These are phyloP conservation scores for Kodamaea neixiangensis DNA, from an alignment of 805 yeast species.

Conservation along the genomic window DNA sequence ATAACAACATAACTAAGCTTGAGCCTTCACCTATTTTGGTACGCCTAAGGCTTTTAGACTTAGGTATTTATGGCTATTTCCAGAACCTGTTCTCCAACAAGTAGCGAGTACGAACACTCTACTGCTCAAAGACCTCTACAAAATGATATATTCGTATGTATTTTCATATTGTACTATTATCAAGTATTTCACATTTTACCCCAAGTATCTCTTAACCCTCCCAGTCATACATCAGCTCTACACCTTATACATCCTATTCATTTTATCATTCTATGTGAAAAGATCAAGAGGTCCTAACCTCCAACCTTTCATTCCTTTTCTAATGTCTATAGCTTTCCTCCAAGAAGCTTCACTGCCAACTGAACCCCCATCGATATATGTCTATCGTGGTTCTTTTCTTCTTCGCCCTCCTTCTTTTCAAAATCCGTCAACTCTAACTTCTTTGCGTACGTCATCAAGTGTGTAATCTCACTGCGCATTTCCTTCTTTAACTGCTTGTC, in stretches of 20 bases:
- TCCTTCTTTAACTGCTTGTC: constrained; percentile 56
- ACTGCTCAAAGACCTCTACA: too few species aligned
- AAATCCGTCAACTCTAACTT: constrained; percentile 63
- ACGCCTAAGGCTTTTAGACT: too few species aligned
- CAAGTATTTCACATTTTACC: too few species aligned
- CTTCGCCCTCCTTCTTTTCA: constrained; percentile 28
- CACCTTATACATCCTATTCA: not conserved
- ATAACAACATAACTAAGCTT: too few species aligned
- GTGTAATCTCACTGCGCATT: constrained; percentile 64
- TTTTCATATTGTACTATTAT: too few species aligned
- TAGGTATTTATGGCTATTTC: too few species aligned
- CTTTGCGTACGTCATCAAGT: constrained; percentile 55
- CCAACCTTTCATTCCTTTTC: not conserved
- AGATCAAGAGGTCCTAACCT: not conserved
- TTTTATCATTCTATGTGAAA: not conserved
- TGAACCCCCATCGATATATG: constrained; percentile 63
- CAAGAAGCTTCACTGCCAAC: constrained; percentile 63
- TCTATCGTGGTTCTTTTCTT: constrained; percentile 47
- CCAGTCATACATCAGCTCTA: not conserved
- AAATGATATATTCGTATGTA: too few species aligned
- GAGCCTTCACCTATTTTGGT: too few species aligned
- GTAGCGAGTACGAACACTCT: too few species aligned
- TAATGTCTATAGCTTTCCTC: constrained; percentile 48
- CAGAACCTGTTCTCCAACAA: too few species aligned
- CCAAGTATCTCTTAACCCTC: not conserved